phyloP scores from a whole-genome alignment of 768 basidiomycete genomes.

The Podaxis sp. region DNA sequence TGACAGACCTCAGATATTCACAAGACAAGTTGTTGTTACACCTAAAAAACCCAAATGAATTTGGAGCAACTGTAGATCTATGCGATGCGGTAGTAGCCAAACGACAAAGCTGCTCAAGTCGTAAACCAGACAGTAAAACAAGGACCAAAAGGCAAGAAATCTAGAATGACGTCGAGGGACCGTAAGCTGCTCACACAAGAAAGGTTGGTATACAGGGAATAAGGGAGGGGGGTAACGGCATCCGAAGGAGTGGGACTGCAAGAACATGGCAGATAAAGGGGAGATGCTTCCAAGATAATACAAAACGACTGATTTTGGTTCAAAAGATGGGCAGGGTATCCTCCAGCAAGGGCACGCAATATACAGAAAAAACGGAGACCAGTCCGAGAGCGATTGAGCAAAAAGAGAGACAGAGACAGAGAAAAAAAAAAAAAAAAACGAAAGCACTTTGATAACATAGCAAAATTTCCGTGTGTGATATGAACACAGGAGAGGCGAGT shows the following conservation, averaged over 20 bases:
- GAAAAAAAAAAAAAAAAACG: neutral
- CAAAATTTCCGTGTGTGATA: neutral
- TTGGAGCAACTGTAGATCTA: neutral
- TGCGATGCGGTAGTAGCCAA: neutral
- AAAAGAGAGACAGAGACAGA: neutral
- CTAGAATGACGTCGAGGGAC: conserved; percentile 4
- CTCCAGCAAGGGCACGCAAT: conserved; percentile 4
- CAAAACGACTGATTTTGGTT: conserved; percentile 3
- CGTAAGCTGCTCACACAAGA: neutral
- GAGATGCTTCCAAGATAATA: conserved; percentile 9
- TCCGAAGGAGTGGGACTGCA: neutral
- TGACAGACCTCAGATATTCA: neutral
- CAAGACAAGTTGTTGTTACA: neutral
- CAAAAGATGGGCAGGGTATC: conserved; percentile 2
- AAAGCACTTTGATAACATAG: conserved; percentile 7
- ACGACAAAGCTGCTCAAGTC: neutral
- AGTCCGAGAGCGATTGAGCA: neutral
- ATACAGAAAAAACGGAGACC: conserved; percentile 1
- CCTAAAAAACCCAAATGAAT: conserved; percentile 3
- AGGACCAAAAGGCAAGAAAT: neutral
- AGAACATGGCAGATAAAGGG: neutral
- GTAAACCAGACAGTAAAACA: neutral
- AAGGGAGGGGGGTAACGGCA: neutral
- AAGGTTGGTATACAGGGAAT: conserved; percentile 8
- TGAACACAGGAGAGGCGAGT: neutral